Conservation (phyloP, 768 basidiomycete species). For the Stropharia rugosoannulata region DNA sequence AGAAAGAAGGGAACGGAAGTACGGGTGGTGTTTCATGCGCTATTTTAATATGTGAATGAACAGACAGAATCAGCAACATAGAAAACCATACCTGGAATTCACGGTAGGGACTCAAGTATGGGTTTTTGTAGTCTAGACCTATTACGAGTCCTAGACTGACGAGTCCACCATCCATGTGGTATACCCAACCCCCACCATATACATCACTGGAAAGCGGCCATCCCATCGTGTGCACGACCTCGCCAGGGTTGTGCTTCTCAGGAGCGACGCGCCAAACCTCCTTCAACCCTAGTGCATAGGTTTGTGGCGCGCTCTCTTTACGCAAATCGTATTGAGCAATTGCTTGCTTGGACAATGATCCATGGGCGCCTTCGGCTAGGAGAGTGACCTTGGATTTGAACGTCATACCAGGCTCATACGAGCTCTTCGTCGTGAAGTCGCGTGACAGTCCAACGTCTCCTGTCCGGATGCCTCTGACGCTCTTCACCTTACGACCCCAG, state of each 20-base stretch:
- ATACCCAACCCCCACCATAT: slow-evolving; percentile 92
- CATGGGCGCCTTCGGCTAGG: slow-evolving; percentile 94
- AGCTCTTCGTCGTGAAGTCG: slow-evolving; percentile 71
- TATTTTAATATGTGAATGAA: slow-evolving; percentile 10
- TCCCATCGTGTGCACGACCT: slow-evolving; percentile 92
- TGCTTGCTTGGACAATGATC: slow-evolving; percentile 80
- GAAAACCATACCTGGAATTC: slow-evolving; percentile 77
- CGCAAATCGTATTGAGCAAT: slow-evolving; percentile 75
- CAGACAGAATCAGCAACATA: neutral
- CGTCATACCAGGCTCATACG: slow-evolving; percentile 95
- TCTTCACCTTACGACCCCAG: slow-evolving; percentile 42
- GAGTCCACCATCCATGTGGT: slow-evolving; percentile 92
- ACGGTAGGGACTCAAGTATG: slow-evolving; percentile 86
- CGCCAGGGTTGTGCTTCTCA: slow-evolving; percentile 61
- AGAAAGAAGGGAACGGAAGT: slow-evolving; percentile 78
- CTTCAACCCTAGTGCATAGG: slow-evolving; percentile 94
- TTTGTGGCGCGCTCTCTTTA: slow-evolving; percentile 76
- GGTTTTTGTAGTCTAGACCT: slow-evolving; percentile 93
- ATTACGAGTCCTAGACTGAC: slow-evolving; percentile 91
- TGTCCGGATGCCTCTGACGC: slow-evolving; percentile 79
- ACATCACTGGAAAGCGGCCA: slow-evolving; percentile 86
- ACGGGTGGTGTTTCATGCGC: slow-evolving; percentile 95
- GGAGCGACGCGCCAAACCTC: slow-evolving; percentile 92
- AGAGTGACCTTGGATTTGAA: slow-evolving; percentile 92
- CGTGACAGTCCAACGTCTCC: slow-evolving; percentile 94